Evolutionary conservation across 2,329 filamentous ascomycete species (phyloP).

Genomic region (Colletotrichum shisoi): DNA sequence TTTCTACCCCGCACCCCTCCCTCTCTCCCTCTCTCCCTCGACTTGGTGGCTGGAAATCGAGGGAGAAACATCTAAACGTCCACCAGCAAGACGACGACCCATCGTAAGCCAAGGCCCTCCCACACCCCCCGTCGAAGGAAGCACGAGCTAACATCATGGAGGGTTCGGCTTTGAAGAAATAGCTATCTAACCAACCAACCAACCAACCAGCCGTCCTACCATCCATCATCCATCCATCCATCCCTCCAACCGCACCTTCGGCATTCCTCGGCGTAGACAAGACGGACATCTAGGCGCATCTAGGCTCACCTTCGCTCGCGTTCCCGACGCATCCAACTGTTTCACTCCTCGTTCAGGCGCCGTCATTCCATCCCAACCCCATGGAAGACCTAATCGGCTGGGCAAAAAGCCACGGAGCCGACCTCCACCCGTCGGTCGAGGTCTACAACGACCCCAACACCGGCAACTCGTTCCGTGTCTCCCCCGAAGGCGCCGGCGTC

Average conservation of each 20-base stretch:
- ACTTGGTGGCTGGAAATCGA: too few relatives aligned
- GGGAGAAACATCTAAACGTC: too few relatives aligned
- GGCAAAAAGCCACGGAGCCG: slow-evolving; percentile 57
- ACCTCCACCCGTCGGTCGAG: slow-evolving; percentile 61
- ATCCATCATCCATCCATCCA: too few relatives aligned
- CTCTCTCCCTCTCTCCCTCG: too few relatives aligned
- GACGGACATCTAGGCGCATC: background rate
- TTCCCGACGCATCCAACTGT: background rate
- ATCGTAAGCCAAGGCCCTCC: background rate
- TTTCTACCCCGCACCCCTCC: too few relatives aligned
- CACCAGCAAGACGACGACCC: too few relatives aligned
- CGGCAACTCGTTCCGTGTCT: slow-evolving; percentile 64
- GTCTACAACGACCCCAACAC: slow-evolving; percentile 61
- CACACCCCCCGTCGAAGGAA: background rate
- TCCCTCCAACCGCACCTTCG: background rate
- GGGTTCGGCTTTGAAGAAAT: background rate
- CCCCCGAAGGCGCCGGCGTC: slow-evolving; percentile 45
- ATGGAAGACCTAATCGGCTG: slow-evolving; percentile 55
- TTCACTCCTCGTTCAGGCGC: background rate
- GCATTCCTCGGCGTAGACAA: slow-evolving; percentile 1
- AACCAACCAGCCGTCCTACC: too few relatives aligned
- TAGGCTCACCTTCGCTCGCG: background rate
- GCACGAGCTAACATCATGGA: background rate
- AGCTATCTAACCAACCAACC: too few relatives aligned
- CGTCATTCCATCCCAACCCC: background rate